phyloP scores from a whole-genome alignment of 1,284 basidiomycete genomes.

The Apiotrichum veenhuisii region DNA sequence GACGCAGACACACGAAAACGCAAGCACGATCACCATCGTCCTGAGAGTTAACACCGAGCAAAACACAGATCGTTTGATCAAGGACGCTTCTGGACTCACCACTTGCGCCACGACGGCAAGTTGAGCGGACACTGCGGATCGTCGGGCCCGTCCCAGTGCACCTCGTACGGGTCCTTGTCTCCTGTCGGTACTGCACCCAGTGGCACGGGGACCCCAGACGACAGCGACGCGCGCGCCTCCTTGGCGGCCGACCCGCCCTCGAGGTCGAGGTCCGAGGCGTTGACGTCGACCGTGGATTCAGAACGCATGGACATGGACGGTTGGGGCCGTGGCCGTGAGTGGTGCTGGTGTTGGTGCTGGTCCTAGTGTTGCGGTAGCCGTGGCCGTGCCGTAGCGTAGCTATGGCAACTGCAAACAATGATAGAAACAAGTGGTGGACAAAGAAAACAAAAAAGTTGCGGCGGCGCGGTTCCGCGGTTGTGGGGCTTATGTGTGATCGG shows the following conservation, averaged over 20 bases:
- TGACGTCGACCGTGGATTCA: neutral
- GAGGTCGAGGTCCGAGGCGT: neutral
- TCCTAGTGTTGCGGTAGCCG: no score
- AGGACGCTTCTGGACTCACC: conserved; percentile 23
- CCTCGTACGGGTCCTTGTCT: conserved; percentile 25
- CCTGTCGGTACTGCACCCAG: neutral
- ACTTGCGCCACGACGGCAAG: conserved; percentile 34
- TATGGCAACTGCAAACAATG: no score
- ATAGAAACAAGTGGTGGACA: no score
- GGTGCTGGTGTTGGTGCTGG: no score
- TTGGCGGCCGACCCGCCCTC: neutral
- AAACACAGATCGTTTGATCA: no score
- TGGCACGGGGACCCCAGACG: no score
- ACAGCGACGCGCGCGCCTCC: no score
- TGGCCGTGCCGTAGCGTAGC: no score
- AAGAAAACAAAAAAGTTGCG: no score
- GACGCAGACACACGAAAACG: conserved; percentile 54
- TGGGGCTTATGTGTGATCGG: no score
- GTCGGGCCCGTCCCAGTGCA: conserved; percentile 36
- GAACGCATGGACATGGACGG: neutral
- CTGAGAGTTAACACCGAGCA: conserved; percentile 12
- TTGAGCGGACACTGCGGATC: conserved; percentile 40
- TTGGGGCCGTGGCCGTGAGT: no score
- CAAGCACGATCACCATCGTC: conserved; percentile 30
- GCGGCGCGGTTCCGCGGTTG: no score